Evolutionary conservation across 495 filamentous ascomycete species (phyloP).

Genomic region (Podospora tetraspora): DNA sequence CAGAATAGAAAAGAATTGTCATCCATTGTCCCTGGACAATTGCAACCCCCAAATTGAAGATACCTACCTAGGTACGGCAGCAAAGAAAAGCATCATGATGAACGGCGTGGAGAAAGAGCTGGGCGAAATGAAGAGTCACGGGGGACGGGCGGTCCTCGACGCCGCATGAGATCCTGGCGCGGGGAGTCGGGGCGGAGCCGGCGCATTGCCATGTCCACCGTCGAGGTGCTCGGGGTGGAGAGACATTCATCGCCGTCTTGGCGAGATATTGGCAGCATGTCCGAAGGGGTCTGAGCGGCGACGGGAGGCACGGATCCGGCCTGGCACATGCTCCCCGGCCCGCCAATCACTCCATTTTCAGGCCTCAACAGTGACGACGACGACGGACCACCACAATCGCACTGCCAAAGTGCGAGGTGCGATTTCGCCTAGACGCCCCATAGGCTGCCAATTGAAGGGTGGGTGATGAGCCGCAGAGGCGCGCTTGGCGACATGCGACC

Average conservation of each 20-base stretch:
- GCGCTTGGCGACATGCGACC: too few species aligned
- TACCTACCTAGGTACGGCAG: too few species aligned
- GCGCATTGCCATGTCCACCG: not conserved
- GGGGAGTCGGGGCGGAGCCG: too few species aligned
- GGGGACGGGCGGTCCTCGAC: too few species aligned
- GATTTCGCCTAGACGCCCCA: not conserved
- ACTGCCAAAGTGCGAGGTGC: too few species aligned
- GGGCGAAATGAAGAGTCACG: too few species aligned
- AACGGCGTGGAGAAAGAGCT: not conserved
- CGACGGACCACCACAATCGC: not conserved
- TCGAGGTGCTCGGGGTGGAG: not conserved
- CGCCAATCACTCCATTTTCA: not conserved
- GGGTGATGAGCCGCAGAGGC: not conserved
- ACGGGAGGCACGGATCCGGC: not conserved
- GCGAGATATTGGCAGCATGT: too few species aligned
- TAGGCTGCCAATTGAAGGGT: not conserved
- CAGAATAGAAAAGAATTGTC: too few species aligned
- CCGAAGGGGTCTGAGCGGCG: not conserved
- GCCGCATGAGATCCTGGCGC: too few species aligned
- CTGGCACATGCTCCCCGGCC: not conserved
- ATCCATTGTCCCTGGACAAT: not conserved
- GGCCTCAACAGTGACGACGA: not conserved
- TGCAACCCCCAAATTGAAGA: not conserved
- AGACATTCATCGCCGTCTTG: too few species aligned
- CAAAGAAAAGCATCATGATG: not conserved